Conservation (phyloP, 768 basidiomycete genomes). For the Leccinum subtestaceum region DNA sequence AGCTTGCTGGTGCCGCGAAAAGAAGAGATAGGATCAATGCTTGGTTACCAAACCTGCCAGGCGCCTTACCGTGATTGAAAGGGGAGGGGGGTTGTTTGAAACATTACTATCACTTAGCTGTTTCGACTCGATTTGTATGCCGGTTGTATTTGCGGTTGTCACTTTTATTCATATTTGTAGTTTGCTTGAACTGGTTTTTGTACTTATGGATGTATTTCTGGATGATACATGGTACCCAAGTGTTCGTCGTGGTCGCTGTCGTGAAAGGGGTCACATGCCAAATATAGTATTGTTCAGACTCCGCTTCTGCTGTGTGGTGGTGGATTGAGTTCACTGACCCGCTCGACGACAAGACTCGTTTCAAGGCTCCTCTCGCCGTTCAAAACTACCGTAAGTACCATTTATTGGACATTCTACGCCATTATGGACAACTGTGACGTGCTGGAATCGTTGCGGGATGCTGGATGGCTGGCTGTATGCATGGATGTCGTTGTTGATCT, state of each 20-base stretch:
- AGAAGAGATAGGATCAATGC: background rate
- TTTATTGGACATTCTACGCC: background rate
- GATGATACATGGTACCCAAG: no score
- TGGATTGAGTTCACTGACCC: conserved; percentile 25
- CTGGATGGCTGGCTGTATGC: conserved; percentile 32
- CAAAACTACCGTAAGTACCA: conserved; percentile 23
- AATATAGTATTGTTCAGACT: conserved; percentile 18
- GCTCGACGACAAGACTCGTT: conserved; percentile 38
- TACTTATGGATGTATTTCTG: background rate
- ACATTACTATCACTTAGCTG: background rate
- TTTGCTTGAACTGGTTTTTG: background rate
- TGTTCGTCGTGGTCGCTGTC: no score
- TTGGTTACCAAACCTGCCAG: conserved; percentile 1
- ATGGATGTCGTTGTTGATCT: conserved; percentile 33
- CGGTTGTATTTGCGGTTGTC: background rate
- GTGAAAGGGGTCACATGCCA: conserved; percentile 10
- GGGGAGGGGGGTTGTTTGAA: background rate
- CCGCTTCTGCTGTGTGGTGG: conserved; percentile 17
- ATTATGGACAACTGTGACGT: conserved; percentile 3
- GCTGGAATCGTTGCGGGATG: conserved; percentile 11
- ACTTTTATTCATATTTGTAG: background rate
- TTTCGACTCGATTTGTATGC: conserved; percentile 7
- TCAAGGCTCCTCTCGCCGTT: conserved; percentile 27
- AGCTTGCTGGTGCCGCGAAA: background rate
- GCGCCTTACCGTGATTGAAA: conserved; percentile 9